These are phyloP conservation scores for Tylopilus vinaceipallidus DNA, from an alignment of 768 basidiomycete species.

Conservation along the genomic window DNA sequence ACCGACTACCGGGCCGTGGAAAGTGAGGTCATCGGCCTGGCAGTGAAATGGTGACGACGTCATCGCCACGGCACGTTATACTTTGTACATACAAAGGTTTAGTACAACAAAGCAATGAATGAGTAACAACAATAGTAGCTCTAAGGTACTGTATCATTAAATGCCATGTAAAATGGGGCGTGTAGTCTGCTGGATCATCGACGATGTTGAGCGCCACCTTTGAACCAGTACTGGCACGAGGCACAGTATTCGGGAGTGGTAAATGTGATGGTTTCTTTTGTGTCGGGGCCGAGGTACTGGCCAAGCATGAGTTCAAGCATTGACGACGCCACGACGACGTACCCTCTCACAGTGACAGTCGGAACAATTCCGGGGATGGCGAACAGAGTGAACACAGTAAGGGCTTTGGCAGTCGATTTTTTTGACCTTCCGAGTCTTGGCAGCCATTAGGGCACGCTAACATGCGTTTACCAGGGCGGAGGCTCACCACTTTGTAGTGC, in stretches of 20 bases:
- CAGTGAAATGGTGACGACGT: conserved; percentile 63
- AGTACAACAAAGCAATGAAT: conserved; percentile 23
- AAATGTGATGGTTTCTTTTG: conserved; percentile 55
- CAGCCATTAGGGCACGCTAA: conserved; percentile 4
- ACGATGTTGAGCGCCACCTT: conserved; percentile 41
- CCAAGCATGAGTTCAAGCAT: not conserved
- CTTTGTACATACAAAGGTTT: conserved; percentile 17
- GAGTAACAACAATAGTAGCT: conserved; percentile 25
- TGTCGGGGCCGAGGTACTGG: conserved; percentile 69
- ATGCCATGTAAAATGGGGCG: conserved; percentile 12
- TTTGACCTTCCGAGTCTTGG: conserved; percentile 33
- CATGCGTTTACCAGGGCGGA: conserved; percentile 15
- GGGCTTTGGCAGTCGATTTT: conserved; percentile 35
- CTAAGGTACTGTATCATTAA: conserved; percentile 30
- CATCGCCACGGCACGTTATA: conserved; percentile 3
- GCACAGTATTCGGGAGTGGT: conserved; percentile 52
- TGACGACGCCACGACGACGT: conserved; percentile 12
- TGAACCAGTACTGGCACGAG: conserved; percentile 61
- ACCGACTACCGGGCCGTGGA: conserved; percentile 85
- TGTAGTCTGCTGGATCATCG: conserved; percentile 22
- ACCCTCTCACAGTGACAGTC: conserved; percentile 47
- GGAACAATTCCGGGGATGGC: conserved; percentile 40
- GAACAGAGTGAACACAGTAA: conserved; percentile 40
- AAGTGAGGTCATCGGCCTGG: conserved; percentile 75
- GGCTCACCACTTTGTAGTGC: conserved; percentile 71